phyloP scores from a whole-genome alignment of 169 alveolate species.

The Eimeria nieschulzi region DNA sequence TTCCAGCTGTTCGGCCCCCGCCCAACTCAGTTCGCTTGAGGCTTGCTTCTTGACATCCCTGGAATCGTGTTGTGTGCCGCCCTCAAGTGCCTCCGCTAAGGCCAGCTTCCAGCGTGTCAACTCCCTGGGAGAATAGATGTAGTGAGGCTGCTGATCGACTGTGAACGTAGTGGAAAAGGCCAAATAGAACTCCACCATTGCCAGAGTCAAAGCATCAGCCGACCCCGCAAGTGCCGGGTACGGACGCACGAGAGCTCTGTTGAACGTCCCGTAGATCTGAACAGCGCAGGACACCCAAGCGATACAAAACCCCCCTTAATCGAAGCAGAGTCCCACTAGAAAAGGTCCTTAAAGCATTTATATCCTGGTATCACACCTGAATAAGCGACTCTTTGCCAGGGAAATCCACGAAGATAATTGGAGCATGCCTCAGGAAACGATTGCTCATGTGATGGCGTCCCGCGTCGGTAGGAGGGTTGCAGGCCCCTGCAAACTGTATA shows the following conservation, averaged over 20 bases:
- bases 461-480: conserved; percentile 99
- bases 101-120: conserved; percentile 96
- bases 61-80: conserved; percentile 20
- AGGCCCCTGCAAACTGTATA: conserved; percentile 98
- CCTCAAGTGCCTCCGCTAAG: conserved; percentile 70
- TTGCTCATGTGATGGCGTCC: conserved; percentile 97
- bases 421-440: conserved; percentile 95
- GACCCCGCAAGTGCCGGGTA: conserved; percentile 77
- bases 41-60: neutral
- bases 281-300: neutral
- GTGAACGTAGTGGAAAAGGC: conserved; percentile 93
- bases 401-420: conserved; percentile 96
- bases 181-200: conserved; percentile 97
- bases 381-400: conserved; percentile 97
- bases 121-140: conserved; percentile 98
- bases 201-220: conserved; percentile 94
- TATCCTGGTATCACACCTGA: conserved; percentile 82
- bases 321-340: neutral
- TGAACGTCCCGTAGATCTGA: conserved; percentile 93
- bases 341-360: too few species aligned
- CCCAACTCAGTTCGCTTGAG: conserved; percentile 18
- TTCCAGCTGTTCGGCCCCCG: neutral
- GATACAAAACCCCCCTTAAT: neutral
- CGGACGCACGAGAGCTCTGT: conserved; percentile 92
- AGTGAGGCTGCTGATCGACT: conserved; percentile 97